A percentile compares a stretch with the other conserved stretches of the same genome.
These are phyloP conservation scores for Tetrastigma voinierianum DNA, from an alignment of 164 flowering plant species.

Conservation along the genomic window DNA sequence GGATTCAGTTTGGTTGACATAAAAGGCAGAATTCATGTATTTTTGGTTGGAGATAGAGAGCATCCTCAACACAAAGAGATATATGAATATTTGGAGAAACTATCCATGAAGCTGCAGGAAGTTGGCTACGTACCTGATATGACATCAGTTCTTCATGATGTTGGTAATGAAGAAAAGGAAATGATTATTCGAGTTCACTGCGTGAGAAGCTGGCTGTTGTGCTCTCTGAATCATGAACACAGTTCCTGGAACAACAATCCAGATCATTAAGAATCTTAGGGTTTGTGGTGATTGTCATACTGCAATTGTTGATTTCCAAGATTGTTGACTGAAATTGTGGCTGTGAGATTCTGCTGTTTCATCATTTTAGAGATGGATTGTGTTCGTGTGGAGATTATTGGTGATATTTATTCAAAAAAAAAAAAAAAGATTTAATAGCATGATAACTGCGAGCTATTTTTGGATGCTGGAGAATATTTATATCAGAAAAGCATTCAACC, in stretches of 20 bases:
- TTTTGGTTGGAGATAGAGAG: slow-evolving; percentile 74
- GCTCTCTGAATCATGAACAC: slow-evolving; percentile 75
- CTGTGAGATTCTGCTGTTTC: slow-evolving; percentile 74
- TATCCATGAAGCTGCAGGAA: slow-evolving; percentile 53
- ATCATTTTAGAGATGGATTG: slow-evolving; percentile 64
- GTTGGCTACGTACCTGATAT: slow-evolving; percentile 63
- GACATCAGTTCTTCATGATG: slow-evolving; percentile 70
- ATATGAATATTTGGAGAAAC: slow-evolving; percentile 45
- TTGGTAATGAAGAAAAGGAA: slow-evolving; percentile 76
- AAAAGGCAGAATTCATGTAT: slow-evolving; percentile 72
- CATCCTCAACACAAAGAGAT: slow-evolving; percentile 71
- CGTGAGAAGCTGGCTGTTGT: slow-evolving; percentile 84
- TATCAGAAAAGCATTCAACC: no score
- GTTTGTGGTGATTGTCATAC: slow-evolving; percentile 77
- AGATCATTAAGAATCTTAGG: slow-evolving; percentile 69
- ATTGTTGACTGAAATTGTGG: slow-evolving; percentile 59
- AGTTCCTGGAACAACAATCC: slow-evolving; percentile 56
- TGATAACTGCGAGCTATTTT: not conserved
- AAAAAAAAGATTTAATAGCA: not conserved
- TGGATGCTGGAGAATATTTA: no score
- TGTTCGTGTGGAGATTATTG: slow-evolving; percentile 83
- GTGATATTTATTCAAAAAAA: slow-evolving; percentile 25
- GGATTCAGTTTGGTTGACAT: slow-evolving; percentile 81
- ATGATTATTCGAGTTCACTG: slow-evolving; percentile 62
- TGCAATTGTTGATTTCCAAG: slow-evolving; percentile 54